phyloP scores from a whole-genome alignment of 345 rosid genomes.

The Eucalyptus sp. region DNA sequence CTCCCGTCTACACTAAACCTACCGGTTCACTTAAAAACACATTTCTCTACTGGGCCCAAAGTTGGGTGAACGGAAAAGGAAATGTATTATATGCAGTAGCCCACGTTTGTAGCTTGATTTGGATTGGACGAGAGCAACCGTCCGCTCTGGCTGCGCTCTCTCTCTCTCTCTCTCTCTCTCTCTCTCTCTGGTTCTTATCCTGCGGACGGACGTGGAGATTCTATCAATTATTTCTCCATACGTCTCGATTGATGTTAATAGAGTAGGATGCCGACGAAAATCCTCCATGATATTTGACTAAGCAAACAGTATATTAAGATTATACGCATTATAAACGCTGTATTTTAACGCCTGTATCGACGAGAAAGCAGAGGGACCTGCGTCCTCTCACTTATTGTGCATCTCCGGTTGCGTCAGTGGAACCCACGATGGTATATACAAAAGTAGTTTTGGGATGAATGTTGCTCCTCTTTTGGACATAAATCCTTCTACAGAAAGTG shows the following conservation, averaged over 20 bases:
- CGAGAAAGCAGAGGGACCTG: neutral
- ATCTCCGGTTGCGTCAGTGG: neutral
- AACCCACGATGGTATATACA: neutral
- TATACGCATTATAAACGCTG: neutral
- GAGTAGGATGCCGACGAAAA: neutral
- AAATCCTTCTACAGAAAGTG: neutral
- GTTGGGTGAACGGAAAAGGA: neutral
- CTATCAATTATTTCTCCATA: neutral
- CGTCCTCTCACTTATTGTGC: neutral
- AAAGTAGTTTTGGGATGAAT: neutral
- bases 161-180: neutral
- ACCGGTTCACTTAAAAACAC: neutral
- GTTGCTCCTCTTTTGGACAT: neutral
- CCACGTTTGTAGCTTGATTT: neutral
- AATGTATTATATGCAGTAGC: neutral
- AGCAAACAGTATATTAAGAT: neutral
- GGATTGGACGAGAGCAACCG: neutral
- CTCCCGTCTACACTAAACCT: neutral
- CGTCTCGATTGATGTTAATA: neutral
- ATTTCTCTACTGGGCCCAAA: neutral
- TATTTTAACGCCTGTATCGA: neutral
- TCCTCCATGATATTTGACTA: neutral
- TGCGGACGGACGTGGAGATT: neutral
- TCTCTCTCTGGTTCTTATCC: neutral
- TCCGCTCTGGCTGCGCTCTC: neutral